Evolutionary conservation across 805 yeast genomes (phyloP).

Genomic region (Huiozyma naganishii): DNA sequence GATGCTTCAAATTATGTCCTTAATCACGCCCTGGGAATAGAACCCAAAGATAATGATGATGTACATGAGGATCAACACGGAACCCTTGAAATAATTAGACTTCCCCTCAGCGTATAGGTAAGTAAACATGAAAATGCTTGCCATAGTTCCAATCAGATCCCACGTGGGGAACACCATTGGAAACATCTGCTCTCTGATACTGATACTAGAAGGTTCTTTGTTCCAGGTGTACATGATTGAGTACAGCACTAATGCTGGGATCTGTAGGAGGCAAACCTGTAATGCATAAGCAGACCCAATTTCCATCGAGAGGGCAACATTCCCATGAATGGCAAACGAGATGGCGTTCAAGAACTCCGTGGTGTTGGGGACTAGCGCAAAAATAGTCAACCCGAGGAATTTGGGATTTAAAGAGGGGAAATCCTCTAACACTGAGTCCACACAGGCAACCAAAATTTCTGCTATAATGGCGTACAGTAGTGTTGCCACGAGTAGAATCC

Average conservation of each 20-base stretch:
- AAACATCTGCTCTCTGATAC: conserved; percentile 35
- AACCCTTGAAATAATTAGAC: conserved; percentile 91
- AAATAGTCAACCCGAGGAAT: conserved; percentile 83
- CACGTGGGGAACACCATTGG: conserved; percentile 87
- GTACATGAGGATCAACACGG: conserved; percentile 72
- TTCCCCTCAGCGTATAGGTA: conserved; percentile 95
- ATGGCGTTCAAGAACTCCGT: conserved; percentile 96
- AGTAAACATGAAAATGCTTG: conserved; percentile 81
- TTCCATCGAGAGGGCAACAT: conserved; percentile 93
- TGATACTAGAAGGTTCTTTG: conserved; percentile 20
- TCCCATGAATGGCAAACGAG: conserved; percentile 91
- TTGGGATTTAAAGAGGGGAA: conserved; percentile 77
- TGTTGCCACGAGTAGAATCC: conserved; percentile 76
- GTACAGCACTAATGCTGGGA: conserved; percentile 78
- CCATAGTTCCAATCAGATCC: conserved; percentile 81
- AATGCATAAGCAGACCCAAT: conserved; percentile 96
- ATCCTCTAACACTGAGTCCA: conserved; percentile 69
- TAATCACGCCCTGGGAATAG: conserved; percentile 40
- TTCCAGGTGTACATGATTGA: conserved; percentile 43
- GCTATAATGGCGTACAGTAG: conserved; percentile 85
- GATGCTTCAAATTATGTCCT: conserved; percentile 1
- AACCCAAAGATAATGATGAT: conserved; percentile 71
- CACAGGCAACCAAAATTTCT: conserved; percentile 85
- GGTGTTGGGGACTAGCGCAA: conserved; percentile 93
- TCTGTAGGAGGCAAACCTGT: conserved; percentile 88